Base-by-base conservation (phyloP, 139 green algal species). In the Trebouxia sp. region DNA sequence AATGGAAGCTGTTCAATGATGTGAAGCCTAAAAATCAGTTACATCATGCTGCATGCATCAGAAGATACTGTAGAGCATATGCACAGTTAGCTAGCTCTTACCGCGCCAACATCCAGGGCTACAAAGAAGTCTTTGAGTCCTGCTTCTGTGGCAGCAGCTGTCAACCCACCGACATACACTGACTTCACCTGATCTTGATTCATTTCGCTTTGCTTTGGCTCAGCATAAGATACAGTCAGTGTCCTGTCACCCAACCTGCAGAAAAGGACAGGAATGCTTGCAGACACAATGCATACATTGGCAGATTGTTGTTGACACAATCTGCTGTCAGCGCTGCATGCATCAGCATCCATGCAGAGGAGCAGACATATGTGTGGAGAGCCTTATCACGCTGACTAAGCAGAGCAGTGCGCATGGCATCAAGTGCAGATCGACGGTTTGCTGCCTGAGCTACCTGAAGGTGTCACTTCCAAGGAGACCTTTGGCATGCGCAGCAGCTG, bases 91-190 rank as follows among this genome's bases (percentile, higher is more conserved):
- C 32, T 35, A n/a, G 14, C 20, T 24, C 38, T 26, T 48, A 78
- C 41, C 41, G 56, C 14, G 7, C 89, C 62, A 45, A 97, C 88
- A 69, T 93, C 85, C 37, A 93, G 92, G 12, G 78, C 65, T 38
- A 77, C 67, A 82, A 98, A 98, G 11, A 91, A 32, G 38, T 88
- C 82, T 17, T 80, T 83, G 65, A 98, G 76, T 65, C 93, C 82
- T 6, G 88, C 76, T 78, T 98, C 93, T 5, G 39, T 90, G 7
- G 85, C 85, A 6, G 69, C 84, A 41, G 91, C 87, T 3, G 92
- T 91, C 76, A 98, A 81, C 87, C 89, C 90, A 65, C 93, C 95
- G 62, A 98, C 89, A 76, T 96, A 98, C 8, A 98, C 84, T 17
- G 90, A 86, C 81, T 91, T 91, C 24, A 96, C 42, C 50, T 83